Evolutionary conservation across 768 basidiomycete genomes (phyloP).

Genomic region (Thelephora aurantiotincta): DNA sequence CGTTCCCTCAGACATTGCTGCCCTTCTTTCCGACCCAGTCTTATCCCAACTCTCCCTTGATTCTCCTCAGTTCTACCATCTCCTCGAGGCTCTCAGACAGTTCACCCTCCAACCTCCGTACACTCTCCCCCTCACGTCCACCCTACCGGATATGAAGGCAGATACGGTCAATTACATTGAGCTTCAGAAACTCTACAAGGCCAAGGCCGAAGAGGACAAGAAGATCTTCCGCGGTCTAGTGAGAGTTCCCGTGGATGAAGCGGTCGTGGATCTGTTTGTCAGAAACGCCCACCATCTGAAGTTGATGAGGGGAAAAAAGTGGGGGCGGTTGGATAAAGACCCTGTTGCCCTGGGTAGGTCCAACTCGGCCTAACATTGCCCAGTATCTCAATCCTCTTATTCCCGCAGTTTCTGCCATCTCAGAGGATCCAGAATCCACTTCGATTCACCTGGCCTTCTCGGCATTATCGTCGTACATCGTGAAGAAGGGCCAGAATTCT

Average conservation of each 20-base stretch:
- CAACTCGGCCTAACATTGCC: neutral
- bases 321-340: constrained; percentile 42
- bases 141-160: constrained; percentile 94
- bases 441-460: constrained; percentile 65
- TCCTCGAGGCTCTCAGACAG: constrained; percentile 56
- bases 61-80: neutral
- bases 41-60: neutral
- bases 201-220: constrained; percentile 60
- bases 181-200: constrained; percentile 76
- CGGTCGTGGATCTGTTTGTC: constrained; percentile 54
- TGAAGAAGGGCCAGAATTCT: neutral
- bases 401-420: constrained; percentile 25
- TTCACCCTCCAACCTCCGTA: constrained; percentile 47
- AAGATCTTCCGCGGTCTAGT: constrained; percentile 23
- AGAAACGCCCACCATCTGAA: constrained; percentile 69
- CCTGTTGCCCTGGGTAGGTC: constrained; percentile 33
- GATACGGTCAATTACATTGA: constrained; percentile 72
- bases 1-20: constrained; percentile 15
- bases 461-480: constrained; percentile 27
- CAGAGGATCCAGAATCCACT: constrained; percentile 35
- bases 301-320: constrained; percentile 47
- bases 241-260: constrained; percentile 29
- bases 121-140: constrained; percentile 64
- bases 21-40: neutral
- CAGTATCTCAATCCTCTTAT: neutral